phyloP scores from a whole-genome alignment of 306 rosid genomes.

The Morella rubra region DNA sequence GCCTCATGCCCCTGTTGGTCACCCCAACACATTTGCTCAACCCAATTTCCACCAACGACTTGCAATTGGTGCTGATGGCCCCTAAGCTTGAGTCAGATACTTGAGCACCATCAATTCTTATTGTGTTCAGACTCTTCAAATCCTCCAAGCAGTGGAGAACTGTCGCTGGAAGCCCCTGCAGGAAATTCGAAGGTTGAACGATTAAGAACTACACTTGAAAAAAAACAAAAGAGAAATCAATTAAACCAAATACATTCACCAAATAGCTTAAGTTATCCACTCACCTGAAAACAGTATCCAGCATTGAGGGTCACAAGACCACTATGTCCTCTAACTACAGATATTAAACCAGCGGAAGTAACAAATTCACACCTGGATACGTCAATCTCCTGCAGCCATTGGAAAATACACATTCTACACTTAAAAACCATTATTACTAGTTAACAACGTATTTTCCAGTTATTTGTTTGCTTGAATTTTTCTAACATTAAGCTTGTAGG shows the following conservation, averaged over 20 bases:
- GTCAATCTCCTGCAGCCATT: constrained; percentile 52
- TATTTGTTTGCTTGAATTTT: constrained; percentile 8
- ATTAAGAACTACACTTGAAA: constrained; percentile 10
- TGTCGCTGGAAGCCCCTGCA: constrained; percentile 46
- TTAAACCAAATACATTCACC: constrained; percentile 14
- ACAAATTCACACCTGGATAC: constrained; percentile 59
- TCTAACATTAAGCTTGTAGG: not conserved
- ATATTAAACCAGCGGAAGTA: constrained; percentile 46
- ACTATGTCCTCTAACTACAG: constrained; percentile 48
- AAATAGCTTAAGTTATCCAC: constrained; percentile 24
- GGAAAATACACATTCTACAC: constrained; percentile 15
- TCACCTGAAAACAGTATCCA: constrained; percentile 49
- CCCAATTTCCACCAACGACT: constrained; percentile 63
- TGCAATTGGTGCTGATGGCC: constrained; percentile 44
- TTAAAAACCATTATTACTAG: not conserved
- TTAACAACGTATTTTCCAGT: not conserved
- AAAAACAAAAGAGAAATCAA: constrained; percentile 2
- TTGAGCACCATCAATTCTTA: constrained; percentile 53
- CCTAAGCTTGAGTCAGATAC: constrained; percentile 48
- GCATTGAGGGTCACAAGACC: constrained; percentile 47
- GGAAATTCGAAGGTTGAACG: constrained; percentile 25
- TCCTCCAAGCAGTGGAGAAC: constrained; percentile 45
- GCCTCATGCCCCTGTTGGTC: constrained; percentile 50
- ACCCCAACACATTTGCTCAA: constrained; percentile 67
- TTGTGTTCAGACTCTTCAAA: constrained; percentile 43